A percentile compares a stretch with the other conserved stretches of the same genome.
Evolutionary conservation across 495 filamentous ascomycete species (phyloP).

Genomic region (Podospora conica): DNA sequence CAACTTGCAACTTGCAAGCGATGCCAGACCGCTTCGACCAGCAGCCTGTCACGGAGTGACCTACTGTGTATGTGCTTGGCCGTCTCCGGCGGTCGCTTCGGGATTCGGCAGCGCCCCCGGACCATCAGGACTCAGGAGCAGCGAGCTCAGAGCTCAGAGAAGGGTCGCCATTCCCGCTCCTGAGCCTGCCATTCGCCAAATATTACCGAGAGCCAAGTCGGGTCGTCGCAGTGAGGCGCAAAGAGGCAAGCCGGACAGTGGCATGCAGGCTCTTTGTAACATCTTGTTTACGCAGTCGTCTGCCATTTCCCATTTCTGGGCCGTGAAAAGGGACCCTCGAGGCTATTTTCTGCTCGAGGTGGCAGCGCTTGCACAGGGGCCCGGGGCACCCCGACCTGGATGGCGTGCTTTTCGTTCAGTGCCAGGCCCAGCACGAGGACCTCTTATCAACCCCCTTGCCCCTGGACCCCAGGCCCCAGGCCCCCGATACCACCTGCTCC

Average conservation of each 20-base stretch:
- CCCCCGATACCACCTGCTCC: background rate
- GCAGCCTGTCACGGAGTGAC: background rate
- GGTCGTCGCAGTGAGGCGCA: background rate
- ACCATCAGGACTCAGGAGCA: no score
- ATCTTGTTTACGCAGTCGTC: background rate
- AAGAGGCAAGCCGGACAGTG: conserved; percentile 8
- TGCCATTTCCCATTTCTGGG: background rate
- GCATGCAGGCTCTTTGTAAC: background rate
- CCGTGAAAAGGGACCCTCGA: background rate
- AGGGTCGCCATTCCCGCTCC: background rate
- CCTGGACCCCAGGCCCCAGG: background rate
- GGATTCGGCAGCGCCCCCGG: conserved; percentile 3
- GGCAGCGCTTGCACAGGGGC: background rate
- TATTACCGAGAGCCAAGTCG: conserved; percentile 2
- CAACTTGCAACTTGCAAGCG: background rate
- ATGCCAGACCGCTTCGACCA: conserved; percentile 9
- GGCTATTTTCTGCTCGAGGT: background rate
- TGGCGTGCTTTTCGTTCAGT: conserved; percentile 2
- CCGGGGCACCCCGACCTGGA: background rate
- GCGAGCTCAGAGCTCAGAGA: background rate
- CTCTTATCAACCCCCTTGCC: background rate
- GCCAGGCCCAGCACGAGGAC: background rate
- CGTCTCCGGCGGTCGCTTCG: background rate
- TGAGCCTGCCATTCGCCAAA: conserved; percentile 3
- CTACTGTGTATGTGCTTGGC: background rate